Percentiles rank a stretch among this genome's conserved stretches.
Evolutionary conservation across 306 rosid species (phyloP).

Genomic region (Prunus mume): DNA sequence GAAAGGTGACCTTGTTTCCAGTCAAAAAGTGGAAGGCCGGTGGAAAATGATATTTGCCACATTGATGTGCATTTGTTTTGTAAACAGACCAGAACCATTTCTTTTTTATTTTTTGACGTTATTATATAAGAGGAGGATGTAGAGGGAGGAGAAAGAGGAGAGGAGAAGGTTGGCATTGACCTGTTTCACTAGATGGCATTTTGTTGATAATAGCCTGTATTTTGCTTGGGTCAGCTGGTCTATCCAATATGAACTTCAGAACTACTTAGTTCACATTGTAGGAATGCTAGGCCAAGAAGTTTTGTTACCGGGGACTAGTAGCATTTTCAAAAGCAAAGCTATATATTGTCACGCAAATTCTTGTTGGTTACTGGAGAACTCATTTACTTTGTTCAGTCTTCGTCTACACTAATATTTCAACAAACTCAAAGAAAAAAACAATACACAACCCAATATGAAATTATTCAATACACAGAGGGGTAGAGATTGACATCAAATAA

Average conservation of each 20-base stretch:
- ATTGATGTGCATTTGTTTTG: not conserved
- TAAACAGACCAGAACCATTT: slow-evolving; percentile 5
- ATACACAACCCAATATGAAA: not conserved
- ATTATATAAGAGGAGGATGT: slow-evolving; percentile 8
- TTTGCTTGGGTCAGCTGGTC: slow-evolving; percentile 1
- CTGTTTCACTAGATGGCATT: not conserved
- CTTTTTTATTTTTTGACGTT: not conserved
- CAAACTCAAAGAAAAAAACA: not conserved
- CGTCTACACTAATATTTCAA: too few species aligned
- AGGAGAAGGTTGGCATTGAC: slow-evolving; percentile 2
- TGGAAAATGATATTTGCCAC: slow-evolving; percentile 38
- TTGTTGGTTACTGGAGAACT: not conserved
- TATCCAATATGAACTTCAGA: slow-evolving; percentile 12
- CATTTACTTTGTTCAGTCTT: too few species aligned
- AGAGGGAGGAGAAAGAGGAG: not conserved
- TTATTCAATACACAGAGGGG: not conserved
- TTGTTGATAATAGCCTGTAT: slow-evolving; percentile 16
- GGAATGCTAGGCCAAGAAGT: slow-evolving; percentile 11
- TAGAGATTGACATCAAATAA: slow-evolving; percentile 21
- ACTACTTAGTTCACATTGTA: slow-evolving; percentile 1
- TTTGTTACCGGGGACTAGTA: slow-evolving; percentile 27
- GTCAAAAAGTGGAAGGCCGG: slow-evolving; percentile 66
- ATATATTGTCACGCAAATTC: not conserved
- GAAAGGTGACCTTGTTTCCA: slow-evolving; percentile 58
- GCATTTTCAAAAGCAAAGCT: not conserved